These are phyloP conservation scores for Platanus orientalis DNA, from an alignment of 164 flowering plant species.

Conservation along the genomic window DNA sequence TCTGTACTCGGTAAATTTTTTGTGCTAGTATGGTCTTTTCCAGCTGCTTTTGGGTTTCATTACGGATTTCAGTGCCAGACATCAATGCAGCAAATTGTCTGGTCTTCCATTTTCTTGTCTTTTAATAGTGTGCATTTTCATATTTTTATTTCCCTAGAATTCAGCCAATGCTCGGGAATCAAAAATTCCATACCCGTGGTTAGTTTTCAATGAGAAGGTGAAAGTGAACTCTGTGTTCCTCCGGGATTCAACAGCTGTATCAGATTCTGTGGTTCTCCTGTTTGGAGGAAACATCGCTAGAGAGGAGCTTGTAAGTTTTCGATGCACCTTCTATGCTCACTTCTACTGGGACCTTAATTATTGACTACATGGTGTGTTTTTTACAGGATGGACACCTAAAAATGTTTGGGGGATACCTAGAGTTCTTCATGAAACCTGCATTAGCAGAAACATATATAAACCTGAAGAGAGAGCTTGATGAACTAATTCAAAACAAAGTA, in stretches of 20 bases:
- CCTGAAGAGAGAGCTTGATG: conserved; percentile 67
- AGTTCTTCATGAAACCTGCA: conserved; percentile 77
- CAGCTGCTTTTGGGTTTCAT: background rate
- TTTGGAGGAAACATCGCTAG: conserved; percentile 76
- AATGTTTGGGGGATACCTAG: conserved; percentile 85
- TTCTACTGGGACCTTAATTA: background rate
- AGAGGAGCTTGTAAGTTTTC: conserved; percentile 56
- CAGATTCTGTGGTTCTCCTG: conserved; percentile 79
- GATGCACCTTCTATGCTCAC: background rate
- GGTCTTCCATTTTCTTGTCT: no score
- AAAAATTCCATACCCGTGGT: conserved; percentile 87
- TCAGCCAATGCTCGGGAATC: conserved; percentile 78
- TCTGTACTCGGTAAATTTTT: conserved; percentile 61
- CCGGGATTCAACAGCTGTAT: conserved; percentile 86
- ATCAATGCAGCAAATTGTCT: no score
- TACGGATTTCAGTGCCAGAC: no score
- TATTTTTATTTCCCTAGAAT: conserved; percentile 36
- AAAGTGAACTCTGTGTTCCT: conserved; percentile 87
- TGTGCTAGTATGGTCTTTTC: background rate
- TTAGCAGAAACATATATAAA: conserved; percentile 49
- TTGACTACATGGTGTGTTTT: background rate
- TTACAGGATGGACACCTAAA: conserved; percentile 79
- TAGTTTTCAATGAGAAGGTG: conserved; percentile 90
- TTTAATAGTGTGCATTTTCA: background rate
- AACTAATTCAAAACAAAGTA: conserved; percentile 70